These are phyloP conservation scores for Apophysomyces variabilis DNA, from an alignment of 371 early-diverging fungal species.

Conservation along the genomic window DNA sequence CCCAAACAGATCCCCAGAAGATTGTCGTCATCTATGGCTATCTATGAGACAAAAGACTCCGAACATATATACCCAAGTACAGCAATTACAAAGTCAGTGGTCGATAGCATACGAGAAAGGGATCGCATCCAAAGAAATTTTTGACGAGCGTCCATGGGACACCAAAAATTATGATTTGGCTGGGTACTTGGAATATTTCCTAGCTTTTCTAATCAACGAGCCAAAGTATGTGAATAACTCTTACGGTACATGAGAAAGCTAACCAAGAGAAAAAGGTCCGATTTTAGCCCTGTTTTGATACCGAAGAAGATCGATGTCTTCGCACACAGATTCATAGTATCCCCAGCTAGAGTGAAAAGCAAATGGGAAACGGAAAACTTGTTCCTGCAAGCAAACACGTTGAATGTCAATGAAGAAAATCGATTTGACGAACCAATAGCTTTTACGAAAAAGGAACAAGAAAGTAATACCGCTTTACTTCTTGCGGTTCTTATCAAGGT, in stretches of 20 bases:
- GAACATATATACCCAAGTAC: conserved; percentile 2
- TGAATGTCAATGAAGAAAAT: neutral
- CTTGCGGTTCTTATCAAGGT: conserved; percentile 12
- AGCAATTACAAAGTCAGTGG: conserved; percentile 19
- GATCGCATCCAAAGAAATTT: conserved; percentile 8
- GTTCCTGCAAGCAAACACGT: neutral
- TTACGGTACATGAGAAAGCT: neutral
- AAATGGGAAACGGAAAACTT: neutral
- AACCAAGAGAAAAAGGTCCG: neutral
- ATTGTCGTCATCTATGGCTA: conserved; percentile 13
- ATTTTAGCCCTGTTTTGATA: neutral
- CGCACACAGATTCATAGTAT: neutral
- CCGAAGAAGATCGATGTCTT: neutral
- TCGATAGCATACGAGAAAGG: conserved; percentile 16
- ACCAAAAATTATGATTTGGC: conserved; percentile 16
- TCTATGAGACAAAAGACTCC: conserved; percentile 6
- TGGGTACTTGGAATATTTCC: conserved; percentile 25
- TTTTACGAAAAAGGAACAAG: neutral
- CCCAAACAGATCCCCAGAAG: neutral
- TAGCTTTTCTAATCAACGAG: conserved; percentile 4
- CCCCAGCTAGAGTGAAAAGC: neutral
- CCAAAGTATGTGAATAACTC: neutral
- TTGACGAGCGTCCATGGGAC: conserved; percentile 28
- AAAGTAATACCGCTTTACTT: neutral
- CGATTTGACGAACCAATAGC: neutral